phyloP scores from a whole-genome alignment of 2,329 filamentous ascomycete genomes.

The Teratosphaeria epicoccoides region DNA sequence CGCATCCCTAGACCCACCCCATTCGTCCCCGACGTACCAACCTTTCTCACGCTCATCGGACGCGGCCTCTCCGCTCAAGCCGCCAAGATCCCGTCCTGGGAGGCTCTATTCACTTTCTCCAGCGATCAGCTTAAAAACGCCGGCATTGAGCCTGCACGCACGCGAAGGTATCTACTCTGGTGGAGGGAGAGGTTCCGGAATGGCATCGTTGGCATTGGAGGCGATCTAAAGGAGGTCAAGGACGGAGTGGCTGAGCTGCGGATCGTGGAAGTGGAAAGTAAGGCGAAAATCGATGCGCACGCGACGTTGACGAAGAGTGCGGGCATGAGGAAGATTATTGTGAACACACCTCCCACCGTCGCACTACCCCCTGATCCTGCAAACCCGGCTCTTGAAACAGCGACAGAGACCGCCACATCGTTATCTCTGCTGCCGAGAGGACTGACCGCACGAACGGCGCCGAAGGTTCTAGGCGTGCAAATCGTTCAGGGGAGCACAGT shows the following conservation, averaged over 20 bases:
- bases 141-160: slow-evolving; percentile 75
- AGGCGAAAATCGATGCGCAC: slow-evolving; percentile 15
- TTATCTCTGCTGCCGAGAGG: slow-evolving; percentile 24
- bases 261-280: slow-evolving; percentile 44
- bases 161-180: slow-evolving; percentile 70
- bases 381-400: slow-evolving; percentile 43
- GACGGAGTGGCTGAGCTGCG: slow-evolving; percentile 49
- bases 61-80: slow-evolving; percentile 73
- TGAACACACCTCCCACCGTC: slow-evolving; percentile 43
- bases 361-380: slow-evolving; percentile 36
- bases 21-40: slow-evolving; percentile 72
- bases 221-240: slow-evolving; percentile 66
- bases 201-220: slow-evolving; percentile 69
- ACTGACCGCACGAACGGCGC: slow-evolving; percentile 11
- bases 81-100: slow-evolving; percentile 82
- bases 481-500: slow-evolving; percentile 61
- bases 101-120: slow-evolving; percentile 72
- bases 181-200: slow-evolving; percentile 80
- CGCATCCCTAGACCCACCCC: slow-evolving; percentile 63
- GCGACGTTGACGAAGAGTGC: slow-evolving; percentile 44
- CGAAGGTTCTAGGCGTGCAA: slow-evolving; percentile 53
- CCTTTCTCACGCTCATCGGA: slow-evolving; percentile 85
- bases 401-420: slow-evolving; percentile 3
- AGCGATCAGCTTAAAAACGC: slow-evolving; percentile 69
- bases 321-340: slow-evolving; percentile 47